These are phyloP conservation scores for Colletotrichum karsti DNA, from an alignment of 2,329 filamentous ascomycete genomes.

Conservation along the genomic window DNA sequence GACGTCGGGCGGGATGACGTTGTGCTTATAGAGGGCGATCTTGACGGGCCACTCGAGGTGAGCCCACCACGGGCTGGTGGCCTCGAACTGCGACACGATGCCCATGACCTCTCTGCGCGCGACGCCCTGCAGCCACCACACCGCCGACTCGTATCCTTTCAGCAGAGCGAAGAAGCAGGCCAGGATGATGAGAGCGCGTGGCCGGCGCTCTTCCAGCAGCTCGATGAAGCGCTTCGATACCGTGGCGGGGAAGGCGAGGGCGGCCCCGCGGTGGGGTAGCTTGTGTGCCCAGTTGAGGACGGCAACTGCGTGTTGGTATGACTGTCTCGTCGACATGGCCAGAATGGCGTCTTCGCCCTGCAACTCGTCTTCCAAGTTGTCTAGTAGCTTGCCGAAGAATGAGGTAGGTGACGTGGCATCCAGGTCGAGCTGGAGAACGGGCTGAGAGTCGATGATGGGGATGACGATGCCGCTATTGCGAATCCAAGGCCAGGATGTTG, in stretches of 20 bases:
- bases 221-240: slow-evolving; percentile 70
- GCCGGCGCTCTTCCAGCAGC: slow-evolving; percentile 65
- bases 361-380: slow-evolving; percentile 66
- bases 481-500: slow-evolving; percentile 71
- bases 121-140: slow-evolving; percentile 78
- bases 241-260: slow-evolving; percentile 71
- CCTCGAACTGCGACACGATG: slow-evolving; percentile 66
- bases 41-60: slow-evolving; percentile 69
- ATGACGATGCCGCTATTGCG: slow-evolving; percentile 65
- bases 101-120: slow-evolving; percentile 72
- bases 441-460: slow-evolving; percentile 71
- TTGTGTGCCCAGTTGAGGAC: slow-evolving; percentile 73
- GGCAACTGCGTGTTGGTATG: slow-evolving; percentile 71
- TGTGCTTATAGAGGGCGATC: slow-evolving; percentile 65
- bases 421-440: slow-evolving; percentile 67
- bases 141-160: slow-evolving; percentile 62
- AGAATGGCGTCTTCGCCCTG: slow-evolving; percentile 36
- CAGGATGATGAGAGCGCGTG: slow-evolving; percentile 69
- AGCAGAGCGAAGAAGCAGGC: slow-evolving; percentile 74
- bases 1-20: slow-evolving; percentile 61
- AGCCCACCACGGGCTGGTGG: slow-evolving; percentile 67
- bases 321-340: slow-evolving; percentile 55
- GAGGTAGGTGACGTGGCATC: slow-evolving; percentile 57
- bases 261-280: slow-evolving; percentile 65
- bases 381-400: slow-evolving; percentile 69